Evolutionary conservation across 2,329 filamentous ascomycete genomes (phyloP), one percentile per base, ranked within the genome.

Genomic region (Sporothrix dimorphospora): DNA sequence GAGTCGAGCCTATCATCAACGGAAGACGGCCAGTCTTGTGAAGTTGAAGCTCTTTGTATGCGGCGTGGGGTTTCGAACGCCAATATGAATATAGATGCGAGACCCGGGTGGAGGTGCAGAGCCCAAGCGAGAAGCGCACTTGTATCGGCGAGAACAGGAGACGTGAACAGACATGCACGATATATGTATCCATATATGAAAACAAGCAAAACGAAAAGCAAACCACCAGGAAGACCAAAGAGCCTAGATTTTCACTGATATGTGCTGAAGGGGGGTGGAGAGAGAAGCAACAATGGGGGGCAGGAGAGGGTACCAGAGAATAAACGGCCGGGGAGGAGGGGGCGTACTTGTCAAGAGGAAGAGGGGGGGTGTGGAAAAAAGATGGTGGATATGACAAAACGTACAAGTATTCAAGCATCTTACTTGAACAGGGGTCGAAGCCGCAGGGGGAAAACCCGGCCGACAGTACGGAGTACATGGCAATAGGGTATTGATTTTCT

Each of bases 151-250:
- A 53, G 40, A 24, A n/a, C 34, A 59, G 57, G 30, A 30, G 27
- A 57, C 16, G 63, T 40, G 55, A 59, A 40, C 34, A 42, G 42
- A 19, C 27, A 70, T 68, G 59, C 42, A 69, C 53, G 47, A 38
- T 71, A 47, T 69, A 65, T 63, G 72, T 71, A 71, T 71, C 21
- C 59, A 71, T 69, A 69, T 72, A 69, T 69, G 69, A 57, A 47
- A 66, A 24, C 49, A 71, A 66, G 19, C 24, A 55, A 34, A 42
- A 47, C 21, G 21, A 55, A 49, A 38, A 21, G 16, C 40, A 70
- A 59, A 16, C 49, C 34, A 24, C 57, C 38, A 65, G n/a, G 40
- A 14, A 42, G 34, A 65, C 12, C 38, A 45, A 27, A 45, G 30
- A 38, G 59, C 38, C 59, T 45, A 27, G 59, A 11, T 45, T 38